Conservation (phyloP, 306 rosid species). For the Ormosia emarginata region DNA sequence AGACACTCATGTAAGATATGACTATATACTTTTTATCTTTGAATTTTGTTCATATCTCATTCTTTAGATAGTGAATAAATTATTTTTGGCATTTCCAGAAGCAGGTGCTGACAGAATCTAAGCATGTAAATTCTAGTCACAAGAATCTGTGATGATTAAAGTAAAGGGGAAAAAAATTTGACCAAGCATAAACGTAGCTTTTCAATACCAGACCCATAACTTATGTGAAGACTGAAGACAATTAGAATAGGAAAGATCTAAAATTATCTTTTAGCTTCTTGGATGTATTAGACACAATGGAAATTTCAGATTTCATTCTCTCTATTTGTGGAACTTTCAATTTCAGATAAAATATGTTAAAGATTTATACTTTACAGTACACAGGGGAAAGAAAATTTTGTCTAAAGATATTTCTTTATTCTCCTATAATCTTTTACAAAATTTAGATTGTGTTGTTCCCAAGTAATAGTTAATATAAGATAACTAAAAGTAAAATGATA, state of each 20-base stretch:
- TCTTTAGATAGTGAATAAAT: neutral
- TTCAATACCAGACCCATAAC: neutral
- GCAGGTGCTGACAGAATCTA: neutral
- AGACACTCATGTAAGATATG: neutral
- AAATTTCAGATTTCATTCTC: neutral
- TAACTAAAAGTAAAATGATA: neutral
- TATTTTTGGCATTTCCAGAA: neutral
- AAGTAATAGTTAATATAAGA: neutral
- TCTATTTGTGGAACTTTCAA: neutral
- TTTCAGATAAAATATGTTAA: neutral
- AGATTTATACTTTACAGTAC: neutral
- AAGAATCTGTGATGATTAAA: neutral
- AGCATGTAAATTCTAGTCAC: neutral
- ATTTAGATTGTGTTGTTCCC: neutral
- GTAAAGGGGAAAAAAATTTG: neutral
- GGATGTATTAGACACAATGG: neutral
- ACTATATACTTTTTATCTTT: neutral
- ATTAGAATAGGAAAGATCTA: neutral
- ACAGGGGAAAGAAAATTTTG: neutral
- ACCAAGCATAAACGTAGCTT: neutral
- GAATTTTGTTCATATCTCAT: neutral
- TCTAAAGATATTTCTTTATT: neutral
- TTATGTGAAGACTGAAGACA: neutral
- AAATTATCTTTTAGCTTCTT: neutral
- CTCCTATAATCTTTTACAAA: neutral